Evolutionary conservation across 768 basidiomycete species (phyloP), one percentile per base, ranked within the genome.

Genomic region (Phanerodontia chrysosporium): DNA sequence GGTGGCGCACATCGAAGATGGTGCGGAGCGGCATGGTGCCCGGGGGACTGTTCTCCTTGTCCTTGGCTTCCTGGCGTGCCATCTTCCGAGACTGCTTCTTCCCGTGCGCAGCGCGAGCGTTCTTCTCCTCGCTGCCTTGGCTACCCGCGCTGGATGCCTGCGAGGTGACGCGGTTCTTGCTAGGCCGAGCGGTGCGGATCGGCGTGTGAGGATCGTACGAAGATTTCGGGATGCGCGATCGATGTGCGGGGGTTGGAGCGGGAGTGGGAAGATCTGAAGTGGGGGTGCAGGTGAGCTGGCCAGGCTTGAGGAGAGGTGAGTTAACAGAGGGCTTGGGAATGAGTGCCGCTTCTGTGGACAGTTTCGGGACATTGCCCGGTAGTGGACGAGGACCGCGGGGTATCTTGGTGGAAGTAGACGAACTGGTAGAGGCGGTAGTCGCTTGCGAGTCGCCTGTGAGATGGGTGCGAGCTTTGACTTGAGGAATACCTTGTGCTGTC

Each of bases 1-100:
- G 64, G 46, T 64, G 59, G 4, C 67, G 62, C 29, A 69, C 66
- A 58, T 73, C 76, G 13, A 74, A 73, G 28, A 70, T 67, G 6
- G 81, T 57, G 25, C 67, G 80, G 30, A 45, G 35, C 16, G 39
- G 63, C n/a, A 52, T 24, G 8, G 52, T 55, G 9, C 59, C 52
- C 39, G 60, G 59, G 7, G 64, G 67, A n/a, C 59, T 66, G 62
- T 70, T 68, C 63, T 69, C 66, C 59, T 70, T 68, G 48, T 65
- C 68, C 51, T 51, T 51, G 21, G 18, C 49, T 13, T 5, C 36
- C 12, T 39, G 42, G 46, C 35, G 24, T 35, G 39, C 42, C 46
- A 44, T 21, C 32, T 7, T 45, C 32, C 49, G 36, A 49, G 59
- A 29, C 53, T 62, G 55, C 62, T 63, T 49, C 51, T 53, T 51